phyloP scores from a whole-genome alignment of 2,329 filamentous ascomycete species.

The Ophiocordyceps sinensis region DNA sequence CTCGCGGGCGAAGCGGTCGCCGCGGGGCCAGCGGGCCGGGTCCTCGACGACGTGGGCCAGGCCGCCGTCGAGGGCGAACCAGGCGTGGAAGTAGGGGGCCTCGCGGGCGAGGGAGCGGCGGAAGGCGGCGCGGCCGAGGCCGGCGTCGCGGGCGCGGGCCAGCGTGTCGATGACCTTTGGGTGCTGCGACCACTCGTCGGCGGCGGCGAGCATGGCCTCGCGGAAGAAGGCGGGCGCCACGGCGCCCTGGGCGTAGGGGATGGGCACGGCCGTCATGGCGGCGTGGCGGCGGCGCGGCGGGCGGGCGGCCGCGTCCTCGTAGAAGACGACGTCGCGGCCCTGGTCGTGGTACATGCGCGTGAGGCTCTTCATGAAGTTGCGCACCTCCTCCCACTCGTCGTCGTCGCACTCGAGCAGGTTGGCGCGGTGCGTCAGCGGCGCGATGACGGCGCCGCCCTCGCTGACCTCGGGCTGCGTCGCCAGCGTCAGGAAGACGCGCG shows the following conservation, averaged over 20 bases:
- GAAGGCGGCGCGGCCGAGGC: slow-evolving; percentile 69
- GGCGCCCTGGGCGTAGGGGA: slow-evolving; percentile 83
- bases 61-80: slow-evolving; percentile 87
- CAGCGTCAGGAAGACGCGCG: slow-evolving; percentile 74
- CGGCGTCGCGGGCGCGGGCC: slow-evolving; percentile 47
- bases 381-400: slow-evolving; percentile 97
- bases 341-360: slow-evolving; percentile 91
- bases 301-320: slow-evolving; percentile 72
- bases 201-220: slow-evolving; percentile 76
- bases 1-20: slow-evolving; percentile 86
- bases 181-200: slow-evolving; percentile 94
- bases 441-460: slow-evolving; percentile 73
- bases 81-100: slow-evolving; percentile 97
- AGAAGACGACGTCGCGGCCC: slow-evolving; percentile 86
- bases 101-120: slow-evolving; percentile 74
- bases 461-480: slow-evolving; percentile 80
- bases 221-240: slow-evolving; percentile 89
- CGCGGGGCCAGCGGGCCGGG: slow-evolving; percentile 67
- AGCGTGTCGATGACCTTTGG: slow-evolving; percentile 85
- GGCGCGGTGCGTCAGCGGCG: slow-evolving; percentile 70
- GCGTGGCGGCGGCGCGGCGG: slow-evolving; percentile 70
- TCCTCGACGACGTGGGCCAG: slow-evolving; percentile 90
- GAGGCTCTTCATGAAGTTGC: slow-evolving; percentile 97
- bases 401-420: slow-evolving; percentile 98
- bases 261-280: slow-evolving; percentile 69